Base-by-base conservation (phyloP, 352 stramenopile species). In the Paralagenidium karlingii region DNA sequence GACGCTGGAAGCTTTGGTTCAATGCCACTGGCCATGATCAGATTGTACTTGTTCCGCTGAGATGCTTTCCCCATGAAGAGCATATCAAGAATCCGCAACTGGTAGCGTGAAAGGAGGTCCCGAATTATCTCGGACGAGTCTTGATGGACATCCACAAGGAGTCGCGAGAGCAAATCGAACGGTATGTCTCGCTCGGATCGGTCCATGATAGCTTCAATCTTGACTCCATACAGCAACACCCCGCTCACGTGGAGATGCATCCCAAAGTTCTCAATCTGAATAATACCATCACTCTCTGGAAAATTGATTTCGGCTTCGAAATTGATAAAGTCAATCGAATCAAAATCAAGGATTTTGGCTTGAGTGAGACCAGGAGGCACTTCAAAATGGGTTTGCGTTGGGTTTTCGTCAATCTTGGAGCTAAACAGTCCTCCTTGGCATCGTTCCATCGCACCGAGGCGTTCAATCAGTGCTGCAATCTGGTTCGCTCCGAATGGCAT, bases 221-320 rank as follows among this genome's bases (percentile, higher is more conserved):
- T 78, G 28, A 91, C 70, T 8, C 78, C 73, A 30, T 91, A 91
- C 3, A 91, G 51, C 12, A 84, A 55, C 18, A 66, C 60, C 1
- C 78, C 78, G 40, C 58, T 79, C n/a, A 85, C 69, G 34, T 85
- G 57, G 3, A 91, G 50, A 34, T 85, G 75, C 59, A 86, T 85
- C 4, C 94, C 94, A 58, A 98, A 98, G 40, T 94, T 98, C 57
- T 98, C 93, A 11, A 98, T 75, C 52, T 98, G 92, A 34, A 96
- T 88, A 19, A 98, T 63, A 37, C 91, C 92, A 18, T 86, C 79
- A 28, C 94, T 80, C 52, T 97, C 88, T 5, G 91, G 79, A 44
- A 96, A 97, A 40, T 97, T 84, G 53, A 98, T 98, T 51, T 98
- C 93, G 8, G 93, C 94, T 53, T 98, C 94, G 43, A 98, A 98